Conservation (phyloP, 192 early-diverging fungal species). For the Backusella mclennaniae region DNA sequence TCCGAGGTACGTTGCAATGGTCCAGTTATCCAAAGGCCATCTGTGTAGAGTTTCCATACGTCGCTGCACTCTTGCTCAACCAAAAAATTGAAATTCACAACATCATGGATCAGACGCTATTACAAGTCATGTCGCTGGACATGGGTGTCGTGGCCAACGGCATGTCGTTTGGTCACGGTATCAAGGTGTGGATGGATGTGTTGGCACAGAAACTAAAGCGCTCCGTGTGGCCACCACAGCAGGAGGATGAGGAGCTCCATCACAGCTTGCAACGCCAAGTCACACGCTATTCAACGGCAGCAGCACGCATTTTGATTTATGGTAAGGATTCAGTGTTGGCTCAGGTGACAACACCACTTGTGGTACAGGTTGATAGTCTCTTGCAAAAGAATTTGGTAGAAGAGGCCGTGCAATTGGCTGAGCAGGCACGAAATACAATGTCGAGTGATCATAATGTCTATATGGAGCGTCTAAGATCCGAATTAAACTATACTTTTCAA, state of each 20-base stretch:
- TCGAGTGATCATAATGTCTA: conserved; percentile 44
- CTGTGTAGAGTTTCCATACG: conserved; percentile 78
- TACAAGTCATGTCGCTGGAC: conserved; percentile 52
- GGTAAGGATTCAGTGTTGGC: conserved; percentile 59
- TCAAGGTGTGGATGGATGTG: conserved; percentile 46
- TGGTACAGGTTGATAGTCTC: conserved; percentile 57
- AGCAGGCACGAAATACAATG: conserved; percentile 44
- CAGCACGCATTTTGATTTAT: conserved; percentile 55
- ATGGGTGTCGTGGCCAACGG: conserved; percentile 44
- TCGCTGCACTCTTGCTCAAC: conserved; percentile 64
- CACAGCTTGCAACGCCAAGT: conserved; percentile 15
- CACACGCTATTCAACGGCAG: conserved; percentile 35
- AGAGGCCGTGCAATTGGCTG: conserved; percentile 59
- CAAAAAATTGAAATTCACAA: conserved; percentile 77
- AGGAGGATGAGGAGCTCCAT: conserved; percentile 12
- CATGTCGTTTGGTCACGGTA: conserved; percentile 51
- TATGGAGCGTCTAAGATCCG: conserved; percentile 45
- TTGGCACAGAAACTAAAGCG: conserved; percentile 32
- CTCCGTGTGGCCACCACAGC: neutral
- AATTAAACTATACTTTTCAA: conserved; percentile 60
- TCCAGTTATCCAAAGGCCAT: conserved; percentile 46
- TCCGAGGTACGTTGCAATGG: conserved; percentile 65
- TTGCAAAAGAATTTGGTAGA: conserved; percentile 57
- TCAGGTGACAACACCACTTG: conserved; percentile 55
- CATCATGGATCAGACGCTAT: conserved; percentile 57